These are phyloP conservation scores for Boeremia lycopersici DNA, from an alignment of 2,329 filamentous ascomycete genomes.

Conservation along the genomic window DNA sequence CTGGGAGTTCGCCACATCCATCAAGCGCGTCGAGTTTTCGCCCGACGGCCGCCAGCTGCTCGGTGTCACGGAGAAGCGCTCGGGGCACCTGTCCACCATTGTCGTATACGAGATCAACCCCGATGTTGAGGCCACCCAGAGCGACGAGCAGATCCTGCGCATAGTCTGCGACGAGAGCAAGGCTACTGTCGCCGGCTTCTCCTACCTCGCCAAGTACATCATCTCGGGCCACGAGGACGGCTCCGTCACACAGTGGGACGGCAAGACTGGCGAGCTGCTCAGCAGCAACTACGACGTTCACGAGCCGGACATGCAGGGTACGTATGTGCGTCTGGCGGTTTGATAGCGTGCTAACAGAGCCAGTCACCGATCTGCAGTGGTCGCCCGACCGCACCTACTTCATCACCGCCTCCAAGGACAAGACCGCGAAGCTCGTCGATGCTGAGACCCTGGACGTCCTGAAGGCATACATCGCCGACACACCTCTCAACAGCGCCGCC, in stretches of 20 bases:
- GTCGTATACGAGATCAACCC: constrained; percentile 88
- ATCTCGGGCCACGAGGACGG: constrained; percentile 98
- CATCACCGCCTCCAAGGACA: constrained; percentile 98
- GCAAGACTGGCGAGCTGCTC: constrained; percentile 84
- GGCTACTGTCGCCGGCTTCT: constrained; percentile 96
- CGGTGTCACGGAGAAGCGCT: constrained; percentile 97
- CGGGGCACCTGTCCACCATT: constrained; percentile 94
- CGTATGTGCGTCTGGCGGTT: not conserved
- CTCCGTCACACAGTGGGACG: constrained; percentile 87
- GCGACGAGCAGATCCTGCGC: constrained; percentile 78
- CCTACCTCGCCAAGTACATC: constrained; percentile 92
- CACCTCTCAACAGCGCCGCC: constrained; percentile 91
- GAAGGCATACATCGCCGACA: constrained; percentile 92
- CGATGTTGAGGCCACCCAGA: constrained; percentile 82
- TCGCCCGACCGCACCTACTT: constrained; percentile 93
- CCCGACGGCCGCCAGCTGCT: constrained; percentile 89
- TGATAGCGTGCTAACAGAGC: constrained; percentile 66
- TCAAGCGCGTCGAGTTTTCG: constrained; percentile 98
- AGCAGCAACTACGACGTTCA: constrained; percentile 81
- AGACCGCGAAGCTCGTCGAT: constrained; percentile 90
- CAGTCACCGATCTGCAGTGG: constrained; percentile 95
- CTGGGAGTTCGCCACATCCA: constrained; percentile 96
- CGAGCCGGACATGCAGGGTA: constrained; percentile 84
- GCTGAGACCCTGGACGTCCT: constrained; percentile 85
- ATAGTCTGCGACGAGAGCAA: constrained; percentile 94